Evolutionary conservation across 371 early-diverging fungal genomes (phyloP).

Genomic region (Saksenaea oblongispora): DNA sequence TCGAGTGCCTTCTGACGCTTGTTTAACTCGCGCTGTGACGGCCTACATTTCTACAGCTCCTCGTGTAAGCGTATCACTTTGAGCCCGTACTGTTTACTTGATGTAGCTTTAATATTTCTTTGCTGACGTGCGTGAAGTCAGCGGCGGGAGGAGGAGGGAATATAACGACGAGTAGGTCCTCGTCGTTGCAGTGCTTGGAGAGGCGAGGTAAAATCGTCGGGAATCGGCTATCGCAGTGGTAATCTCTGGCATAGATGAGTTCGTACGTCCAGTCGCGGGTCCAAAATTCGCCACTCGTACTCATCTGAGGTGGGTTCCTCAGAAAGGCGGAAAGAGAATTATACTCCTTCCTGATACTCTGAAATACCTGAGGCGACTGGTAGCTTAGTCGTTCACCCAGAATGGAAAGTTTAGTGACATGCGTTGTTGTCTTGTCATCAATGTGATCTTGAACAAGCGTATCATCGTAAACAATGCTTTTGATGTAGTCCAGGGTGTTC

Average conservation of each 20-base stretch:
- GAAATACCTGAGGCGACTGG: not conserved
- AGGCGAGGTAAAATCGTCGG: not conserved
- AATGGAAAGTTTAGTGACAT: not conserved
- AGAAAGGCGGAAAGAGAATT: not conserved
- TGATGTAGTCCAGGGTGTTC: not conserved
- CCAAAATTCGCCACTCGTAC: not conserved
- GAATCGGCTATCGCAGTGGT: not conserved
- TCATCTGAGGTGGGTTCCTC: not conserved
- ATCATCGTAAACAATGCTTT: not conserved
- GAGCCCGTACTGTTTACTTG: not conserved
- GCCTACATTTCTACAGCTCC: no score
- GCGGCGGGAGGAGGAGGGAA: not conserved
- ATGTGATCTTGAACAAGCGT: not conserved
- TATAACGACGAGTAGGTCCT: not conserved
- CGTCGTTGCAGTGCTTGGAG: not conserved
- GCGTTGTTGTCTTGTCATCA: not conserved
- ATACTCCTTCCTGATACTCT: not conserved
- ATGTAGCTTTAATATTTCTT: not conserved
- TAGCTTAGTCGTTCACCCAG: not conserved
- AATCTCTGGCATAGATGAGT: not conserved
- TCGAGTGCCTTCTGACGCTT: constrained; percentile 3
- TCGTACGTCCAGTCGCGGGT: not conserved
- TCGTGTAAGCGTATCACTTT: no score
- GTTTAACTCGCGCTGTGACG: no score
- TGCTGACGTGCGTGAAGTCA: not conserved